phyloP scores from a whole-genome alignment of 2,329 filamentous ascomycete genomes.

The Xylaria sp. region DNA sequence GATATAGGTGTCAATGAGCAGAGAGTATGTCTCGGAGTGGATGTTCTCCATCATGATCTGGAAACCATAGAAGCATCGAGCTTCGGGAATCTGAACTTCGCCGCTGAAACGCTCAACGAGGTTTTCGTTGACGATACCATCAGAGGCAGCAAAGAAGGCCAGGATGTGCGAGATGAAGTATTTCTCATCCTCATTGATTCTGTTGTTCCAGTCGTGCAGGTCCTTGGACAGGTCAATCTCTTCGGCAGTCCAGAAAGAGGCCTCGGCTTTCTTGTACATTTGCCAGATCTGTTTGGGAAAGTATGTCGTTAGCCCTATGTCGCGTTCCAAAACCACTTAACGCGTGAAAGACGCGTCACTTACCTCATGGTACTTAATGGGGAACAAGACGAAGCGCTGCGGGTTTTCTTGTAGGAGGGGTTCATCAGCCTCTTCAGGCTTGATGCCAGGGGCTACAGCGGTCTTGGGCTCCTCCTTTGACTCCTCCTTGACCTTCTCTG shows the following conservation, averaged over 20 bases:
- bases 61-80: constrained; percentile 99
- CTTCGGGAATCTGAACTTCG: constrained; percentile 97
- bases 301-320: constrained; percentile 53
- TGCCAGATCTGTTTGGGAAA: constrained; percentile 84
- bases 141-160: constrained; percentile 98
- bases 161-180: constrained; percentile 99
- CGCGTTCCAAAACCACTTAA: constrained; percentile 66
- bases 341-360: constrained; percentile 72
- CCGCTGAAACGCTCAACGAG: constrained; percentile 96
- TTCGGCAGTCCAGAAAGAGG: constrained; percentile 99
- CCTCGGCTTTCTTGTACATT: constrained; percentile 99
- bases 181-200: constrained; percentile 93
- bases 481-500: constrained; percentile 57
- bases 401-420: constrained; percentile 95
- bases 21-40: constrained; percentile 98
- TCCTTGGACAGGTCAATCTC: constrained; percentile 99
- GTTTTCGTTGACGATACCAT: constrained; percentile 99
- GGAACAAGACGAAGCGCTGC: constrained; percentile 95
- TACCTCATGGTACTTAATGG: constrained; percentile 99
- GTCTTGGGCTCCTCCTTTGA: constrained; percentile 52
- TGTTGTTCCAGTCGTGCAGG: constrained; percentile 99
- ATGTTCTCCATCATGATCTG: constrained; percentile 99
- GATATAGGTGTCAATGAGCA: constrained; percentile 99
- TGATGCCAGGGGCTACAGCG: constrained; percentile 63
- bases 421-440: constrained; percentile 81